Percentiles rank a stretch among this genome's conserved stretches.
phyloP scores from a whole-genome alignment of 140 eudicot species.

The Ambrosia hybrid region DNA sequence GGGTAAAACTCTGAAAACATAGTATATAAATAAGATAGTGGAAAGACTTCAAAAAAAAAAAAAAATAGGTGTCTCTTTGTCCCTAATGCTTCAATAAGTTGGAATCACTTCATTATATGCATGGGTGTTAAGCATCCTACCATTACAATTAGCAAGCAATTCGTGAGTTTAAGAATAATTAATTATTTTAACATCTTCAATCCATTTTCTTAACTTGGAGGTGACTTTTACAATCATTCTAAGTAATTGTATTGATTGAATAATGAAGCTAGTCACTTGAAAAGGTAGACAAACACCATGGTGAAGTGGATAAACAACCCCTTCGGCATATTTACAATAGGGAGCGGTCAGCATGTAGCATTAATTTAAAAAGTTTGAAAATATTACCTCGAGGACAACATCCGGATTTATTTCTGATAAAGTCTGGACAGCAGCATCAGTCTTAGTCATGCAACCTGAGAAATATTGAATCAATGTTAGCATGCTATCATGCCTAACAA shows the following conservation, averaged over 20 bases:
- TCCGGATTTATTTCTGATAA: slow-evolving; percentile 95
- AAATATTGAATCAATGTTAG: slow-evolving; percentile 13
- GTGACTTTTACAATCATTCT: background rate
- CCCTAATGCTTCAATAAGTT: background rate
- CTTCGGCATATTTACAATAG: slow-evolving; percentile 15
- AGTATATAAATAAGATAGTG: slow-evolving; percentile 16
- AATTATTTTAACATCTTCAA: background rate
- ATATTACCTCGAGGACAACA: slow-evolving; percentile 88
- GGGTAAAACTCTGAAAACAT: slow-evolving; percentile 75
- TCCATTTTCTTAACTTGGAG: background rate
- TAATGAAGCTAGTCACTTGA: background rate
- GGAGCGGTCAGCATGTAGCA: slow-evolving; percentile 1
- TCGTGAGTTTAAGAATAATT: background rate
- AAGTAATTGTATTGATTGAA: background rate
- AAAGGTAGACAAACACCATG: slow-evolving; percentile 13
- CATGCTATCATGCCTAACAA: slow-evolving; percentile 2
- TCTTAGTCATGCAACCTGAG: slow-evolving; percentile 93
- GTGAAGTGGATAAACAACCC: slow-evolving; percentile 11
- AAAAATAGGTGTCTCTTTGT: background rate
- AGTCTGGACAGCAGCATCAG: slow-evolving; percentile 99
- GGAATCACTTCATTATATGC: background rate
- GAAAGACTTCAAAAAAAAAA: background rate
- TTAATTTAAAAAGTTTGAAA: background rate
- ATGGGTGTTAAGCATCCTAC: slow-evolving; percentile 1
- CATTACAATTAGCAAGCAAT: background rate